Conservation (phyloP, 257 asterid genomes). For the Solanum raphanifolium region DNA sequence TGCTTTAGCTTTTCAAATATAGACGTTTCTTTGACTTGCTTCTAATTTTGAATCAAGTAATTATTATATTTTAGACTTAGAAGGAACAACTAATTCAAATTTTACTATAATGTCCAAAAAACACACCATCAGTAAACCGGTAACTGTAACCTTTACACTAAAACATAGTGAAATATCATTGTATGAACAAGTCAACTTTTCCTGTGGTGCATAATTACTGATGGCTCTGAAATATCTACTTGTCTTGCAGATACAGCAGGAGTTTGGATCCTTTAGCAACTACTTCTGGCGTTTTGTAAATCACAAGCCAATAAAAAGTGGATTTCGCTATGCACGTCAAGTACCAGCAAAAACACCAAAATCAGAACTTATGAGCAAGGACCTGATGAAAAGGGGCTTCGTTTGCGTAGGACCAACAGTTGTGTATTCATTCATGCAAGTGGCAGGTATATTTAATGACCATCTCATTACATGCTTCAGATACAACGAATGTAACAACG, state of each 20-base stretch:
- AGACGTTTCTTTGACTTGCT: neutral
- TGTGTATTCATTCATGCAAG: slow-evolving; percentile 77
- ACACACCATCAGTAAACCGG: neutral
- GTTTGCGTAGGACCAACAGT: slow-evolving; percentile 69
- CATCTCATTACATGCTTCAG: slow-evolving; percentile 65
- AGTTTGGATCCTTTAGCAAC: slow-evolving; percentile 65
- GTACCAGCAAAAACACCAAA: slow-evolving; percentile 72
- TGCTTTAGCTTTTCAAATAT: neutral
- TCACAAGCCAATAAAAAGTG: slow-evolving; percentile 35
- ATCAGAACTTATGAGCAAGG: slow-evolving; percentile 69
- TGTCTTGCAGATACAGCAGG: slow-evolving; percentile 44
- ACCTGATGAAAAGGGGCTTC: slow-evolving; percentile 66
- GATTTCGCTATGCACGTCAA: slow-evolving; percentile 50
- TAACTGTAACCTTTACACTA: neutral
- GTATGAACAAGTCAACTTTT: neutral
- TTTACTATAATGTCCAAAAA: neutral
- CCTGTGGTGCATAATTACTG: neutral
- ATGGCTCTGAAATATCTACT: neutral
- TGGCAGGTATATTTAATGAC: slow-evolving; percentile 57
- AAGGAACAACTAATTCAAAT: neutral
- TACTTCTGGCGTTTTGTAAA: slow-evolving; percentile 69
- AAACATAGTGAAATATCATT: neutral
- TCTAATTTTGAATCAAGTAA: neutral
- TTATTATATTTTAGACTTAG: neutral
- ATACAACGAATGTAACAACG: slow-evolving; percentile 35